phyloP scores from a whole-genome alignment of 2,329 filamentous ascomycete genomes.

The Huntiella decipiens region DNA sequence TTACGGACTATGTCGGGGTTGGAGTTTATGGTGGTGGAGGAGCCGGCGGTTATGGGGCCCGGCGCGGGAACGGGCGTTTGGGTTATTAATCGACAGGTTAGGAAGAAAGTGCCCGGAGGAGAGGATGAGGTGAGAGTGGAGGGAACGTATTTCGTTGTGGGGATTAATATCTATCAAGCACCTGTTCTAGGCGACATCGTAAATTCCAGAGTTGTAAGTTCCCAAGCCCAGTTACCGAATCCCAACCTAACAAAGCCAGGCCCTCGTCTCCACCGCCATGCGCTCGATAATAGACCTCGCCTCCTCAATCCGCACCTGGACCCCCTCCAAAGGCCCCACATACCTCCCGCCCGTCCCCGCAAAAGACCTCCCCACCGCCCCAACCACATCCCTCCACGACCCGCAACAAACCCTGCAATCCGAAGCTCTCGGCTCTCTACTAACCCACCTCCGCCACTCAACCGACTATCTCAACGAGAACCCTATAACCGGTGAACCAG shows the following conservation, averaged over 20 bases:
- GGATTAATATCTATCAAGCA: slow-evolving; percentile 49
- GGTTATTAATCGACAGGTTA: slow-evolving; percentile 50
- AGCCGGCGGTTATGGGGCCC: slow-evolving; percentile 42
- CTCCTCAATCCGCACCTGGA: slow-evolving; percentile 33
- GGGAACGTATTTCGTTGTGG: slow-evolving; percentile 43
- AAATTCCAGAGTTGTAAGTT: slow-evolving; percentile 35
- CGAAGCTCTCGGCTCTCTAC: slow-evolving; percentile 36
- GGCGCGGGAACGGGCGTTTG: slow-evolving; percentile 50
- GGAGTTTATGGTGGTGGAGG: slow-evolving; percentile 47
- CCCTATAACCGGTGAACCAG: slow-evolving; percentile 45
- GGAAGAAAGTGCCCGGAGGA: slow-evolving; percentile 34
- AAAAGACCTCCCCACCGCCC: slow-evolving; percentile 14
- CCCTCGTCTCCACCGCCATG: slow-evolving; percentile 35
- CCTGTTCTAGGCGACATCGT: slow-evolving; percentile 41
- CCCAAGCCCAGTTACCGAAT: neutral
- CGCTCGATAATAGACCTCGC: slow-evolving; percentile 32
- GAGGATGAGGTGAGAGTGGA: slow-evolving; percentile 42
- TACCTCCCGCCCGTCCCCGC: slow-evolving; percentile 24
- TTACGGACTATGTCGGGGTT: slow-evolving; percentile 45
- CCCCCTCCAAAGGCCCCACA: slow-evolving; percentile 32
- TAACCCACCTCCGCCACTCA: slow-evolving; percentile 37
- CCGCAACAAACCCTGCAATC: slow-evolving; percentile 14
- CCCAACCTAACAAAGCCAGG: slow-evolving; percentile 18
- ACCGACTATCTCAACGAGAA: slow-evolving; percentile 51
- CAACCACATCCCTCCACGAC: slow-evolving; percentile 14